Base-by-base conservation (phyloP, 2,329 filamentous ascomycete species). In the Cordyceps pruinosa region DNA sequence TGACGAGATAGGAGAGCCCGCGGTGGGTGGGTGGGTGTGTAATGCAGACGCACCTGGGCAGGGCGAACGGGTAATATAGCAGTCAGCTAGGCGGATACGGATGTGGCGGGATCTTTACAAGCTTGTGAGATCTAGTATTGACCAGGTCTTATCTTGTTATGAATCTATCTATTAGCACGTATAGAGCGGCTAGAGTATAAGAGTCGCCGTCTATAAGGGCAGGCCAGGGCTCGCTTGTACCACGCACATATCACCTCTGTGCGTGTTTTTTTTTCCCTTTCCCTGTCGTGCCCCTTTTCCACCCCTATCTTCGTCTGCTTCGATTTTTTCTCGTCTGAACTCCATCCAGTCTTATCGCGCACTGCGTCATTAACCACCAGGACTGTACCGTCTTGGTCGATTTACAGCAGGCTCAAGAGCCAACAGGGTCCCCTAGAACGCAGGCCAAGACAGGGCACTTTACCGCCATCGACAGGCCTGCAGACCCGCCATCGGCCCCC, bases 311-410 rank as follows among this genome's bases (percentile, higher is more conserved):
- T 6, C 34, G 17, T 49, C n/a, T 37, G 19, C 12, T 19, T 13
- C 46, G 10, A 19, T 55, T 56, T 37, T 42, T 28, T 51, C 4
- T 42, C n/a, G n/a, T 25, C 15, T 13, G 1, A 4, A 4, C 39
- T 42, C 21, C 56, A 56, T 48, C 25, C 46, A 54, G 23, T 55
- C 57, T 54, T 58, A 56, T 42, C 50, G 19, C 30, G 35, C 15
- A 25, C 52, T 46, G 52, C 57, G 44, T 57, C 46, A 46, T 51
- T 55, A 52, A 28, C 41, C 26, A 51, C 37, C 44, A 34, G 41
- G 32, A 21, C n/a, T n/a, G n/a, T n/a, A n/a, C 15, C 51, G 23
- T 51, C 46, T 44, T 46, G 45, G 39, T 50, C 39, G 37, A 45
- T n/a, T 51, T 46, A 56, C 12, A 50, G 46, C 37, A 47, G 47